These are phyloP conservation scores for Myriosclerotinia curreyana DNA, from an alignment of 2,329 filamentous ascomycete species.

Conservation along the genomic window DNA sequence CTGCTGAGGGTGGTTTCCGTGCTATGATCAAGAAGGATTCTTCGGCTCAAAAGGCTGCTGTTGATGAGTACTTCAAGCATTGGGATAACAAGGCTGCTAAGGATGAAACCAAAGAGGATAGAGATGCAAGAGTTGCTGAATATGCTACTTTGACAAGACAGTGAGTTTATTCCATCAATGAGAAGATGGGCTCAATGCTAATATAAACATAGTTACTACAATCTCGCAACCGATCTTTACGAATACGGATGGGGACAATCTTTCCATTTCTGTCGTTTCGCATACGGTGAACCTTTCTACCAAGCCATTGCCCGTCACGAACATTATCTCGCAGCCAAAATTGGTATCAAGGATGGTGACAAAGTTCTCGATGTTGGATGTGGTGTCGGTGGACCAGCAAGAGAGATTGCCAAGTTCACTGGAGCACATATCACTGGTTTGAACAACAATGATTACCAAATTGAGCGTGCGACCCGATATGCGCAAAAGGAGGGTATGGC, in stretches of 20 bases:
- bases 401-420: conserved; percentile 95
- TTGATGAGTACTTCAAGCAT: conserved; percentile 94
- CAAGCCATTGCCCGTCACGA: conserved; percentile 95
- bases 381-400: conserved; percentile 90
- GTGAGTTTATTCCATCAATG: conserved; percentile 49
- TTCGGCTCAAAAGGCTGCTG: conserved; percentile 72
- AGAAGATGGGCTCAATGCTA: conserved; percentile 11
- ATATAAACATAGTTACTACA: conserved; percentile 71
- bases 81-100: conserved; percentile 81
- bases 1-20: conserved; percentile 67
- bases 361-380: conserved; percentile 94
- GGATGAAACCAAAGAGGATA: conserved; percentile 77
- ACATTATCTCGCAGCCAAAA: conserved; percentile 91
- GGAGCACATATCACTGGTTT: conserved; percentile 84
- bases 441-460: conserved; percentile 99
- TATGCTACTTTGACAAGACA: conserved; percentile 93
- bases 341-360: conserved; percentile 81
- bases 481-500: conserved; percentile 77
- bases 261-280: conserved; percentile 97
- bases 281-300: conserved; percentile 78
- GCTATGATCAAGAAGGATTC: conserved; percentile 84
- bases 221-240: conserved; percentile 92
- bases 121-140: conserved; percentile 60
- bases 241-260: conserved; percentile 96
- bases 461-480: conserved; percentile 85